Evolutionary conservation across 495 filamentous ascomycete genomes (phyloP), one percentile per base, ranked within the genome.

Genomic region (Lichenothelia convexa): DNA sequence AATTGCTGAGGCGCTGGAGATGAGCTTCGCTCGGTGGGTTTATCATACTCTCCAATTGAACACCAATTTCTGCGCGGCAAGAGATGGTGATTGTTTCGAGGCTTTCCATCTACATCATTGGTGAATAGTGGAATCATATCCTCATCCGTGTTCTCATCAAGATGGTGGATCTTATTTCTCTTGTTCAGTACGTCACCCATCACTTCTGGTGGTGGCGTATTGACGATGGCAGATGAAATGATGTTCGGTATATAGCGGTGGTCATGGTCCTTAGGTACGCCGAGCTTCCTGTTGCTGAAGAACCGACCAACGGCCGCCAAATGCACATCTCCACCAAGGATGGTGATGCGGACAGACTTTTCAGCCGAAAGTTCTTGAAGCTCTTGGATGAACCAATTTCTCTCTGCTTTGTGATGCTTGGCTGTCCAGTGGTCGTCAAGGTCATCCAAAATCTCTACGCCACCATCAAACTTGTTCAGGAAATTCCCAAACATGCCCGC

Each of bases 341-440:
- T 91, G 2, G 87, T 93, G 16, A 97, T 61, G n/a, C 89, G 73
- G 34, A 95, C 66, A 9, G 81, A 92, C 46, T 86, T 89, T 49
- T 87, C 81, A 6, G 77, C 81, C 11, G 91, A 86, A 32, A 95
- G 60, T 45, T 84, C 77, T 52, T 97, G 89, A 12, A 97, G 64
- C 38, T 91, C 81, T 47, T 87, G 73, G 22, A 97, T 73, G 44
- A 94, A 68, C 61, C 78, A 78, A 44, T 74, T 79, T 21, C 89
- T 71, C 58, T 97, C 89, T 8, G 61, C 55, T 51, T 95, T 95
- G 57, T 93, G 83, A 48, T 84, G 77, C 47, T 81, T 91, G 16
- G 89, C 86, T 2, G 89, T 92, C 89, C 89, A 97, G 50, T 95
- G 87, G 54, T 97, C 89, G 45, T 85, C 79, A 7, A 91, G 62